Percentiles rank a stretch among this genome's conserved stretches.
Evolutionary conservation across 495 filamentous ascomycete genomes (phyloP).

Genomic region (Clavariopsis aquatica): DNA sequence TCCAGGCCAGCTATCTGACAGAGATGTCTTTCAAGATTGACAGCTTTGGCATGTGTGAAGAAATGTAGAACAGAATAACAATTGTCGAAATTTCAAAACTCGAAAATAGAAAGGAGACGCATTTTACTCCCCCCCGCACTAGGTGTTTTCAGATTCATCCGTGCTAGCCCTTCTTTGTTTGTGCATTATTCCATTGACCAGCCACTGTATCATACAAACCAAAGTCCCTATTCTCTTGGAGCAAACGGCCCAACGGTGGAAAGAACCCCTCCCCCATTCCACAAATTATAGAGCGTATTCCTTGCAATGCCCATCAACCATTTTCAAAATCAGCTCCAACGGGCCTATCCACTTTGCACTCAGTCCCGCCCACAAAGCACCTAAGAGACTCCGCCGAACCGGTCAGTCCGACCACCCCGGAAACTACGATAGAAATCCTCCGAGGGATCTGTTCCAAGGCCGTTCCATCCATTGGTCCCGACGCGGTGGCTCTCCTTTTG

Average conservation of each 20-base stretch:
- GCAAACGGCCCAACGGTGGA: not conserved
- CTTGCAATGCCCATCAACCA: not conserved
- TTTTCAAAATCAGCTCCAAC: not conserved
- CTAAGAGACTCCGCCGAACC: constrained; percentile 32
- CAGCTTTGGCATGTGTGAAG: not conserved
- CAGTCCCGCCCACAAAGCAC: not conserved
- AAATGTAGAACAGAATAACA: constrained; percentile 3
- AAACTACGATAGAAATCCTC: constrained; percentile 50
- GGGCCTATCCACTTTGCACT: not conserved
- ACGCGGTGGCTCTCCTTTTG: constrained; percentile 73
- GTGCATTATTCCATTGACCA: not conserved
- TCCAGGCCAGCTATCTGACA: not conserved
- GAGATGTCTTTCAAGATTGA: not conserved
- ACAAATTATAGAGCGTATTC: not conserved
- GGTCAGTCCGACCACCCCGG: constrained; percentile 28
- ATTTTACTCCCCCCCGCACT: too few species aligned
- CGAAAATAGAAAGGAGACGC: too few species aligned
- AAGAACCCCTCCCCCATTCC: not conserved
- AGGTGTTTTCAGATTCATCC: not conserved
- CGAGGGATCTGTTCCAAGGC: constrained; percentile 59
- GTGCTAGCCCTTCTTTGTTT: not conserved
- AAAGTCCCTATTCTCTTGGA: not conserved
- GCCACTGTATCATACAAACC: not conserved
- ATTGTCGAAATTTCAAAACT: too few species aligned
- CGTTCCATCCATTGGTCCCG: constrained; percentile 60